Conservation (phyloP, 495 filamentous ascomycete genomes). For the Aspergillus ostianus region DNA sequence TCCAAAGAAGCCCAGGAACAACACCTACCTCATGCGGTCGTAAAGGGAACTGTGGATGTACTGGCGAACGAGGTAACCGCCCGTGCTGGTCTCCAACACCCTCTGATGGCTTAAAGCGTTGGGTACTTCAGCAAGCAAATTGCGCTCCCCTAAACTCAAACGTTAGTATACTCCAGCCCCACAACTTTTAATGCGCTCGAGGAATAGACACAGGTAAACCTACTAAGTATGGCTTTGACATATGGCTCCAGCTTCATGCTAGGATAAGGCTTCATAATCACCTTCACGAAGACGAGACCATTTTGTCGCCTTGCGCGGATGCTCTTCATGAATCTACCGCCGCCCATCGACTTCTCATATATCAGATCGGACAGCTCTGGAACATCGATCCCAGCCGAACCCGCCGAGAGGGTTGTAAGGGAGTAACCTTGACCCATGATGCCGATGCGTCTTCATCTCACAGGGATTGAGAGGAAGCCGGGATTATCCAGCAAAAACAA, state of each 20-base stretch:
- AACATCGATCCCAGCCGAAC: constrained; percentile 88
- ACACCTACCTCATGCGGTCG: constrained; percentile 75
- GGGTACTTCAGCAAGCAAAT: constrained; percentile 73
- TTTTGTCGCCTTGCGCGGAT: constrained; percentile 86
- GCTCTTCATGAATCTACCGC: constrained; percentile 95
- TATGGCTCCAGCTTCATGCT: constrained; percentile 75
- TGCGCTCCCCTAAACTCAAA: constrained; percentile 66
- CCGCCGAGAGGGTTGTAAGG: constrained; percentile 81
- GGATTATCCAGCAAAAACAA: not conserved
- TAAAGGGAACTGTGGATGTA: constrained; percentile 96
- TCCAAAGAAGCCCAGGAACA: not conserved
- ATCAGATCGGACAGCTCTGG: constrained; percentile 84
- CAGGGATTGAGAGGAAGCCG: constrained; percentile 5
- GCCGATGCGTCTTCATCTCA: constrained; percentile 39
- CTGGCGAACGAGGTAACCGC: constrained; percentile 93
- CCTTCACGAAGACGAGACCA: constrained; percentile 88
- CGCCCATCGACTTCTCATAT: constrained; percentile 91
- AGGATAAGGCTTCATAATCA: constrained; percentile 85
- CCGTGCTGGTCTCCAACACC: constrained; percentile 82
- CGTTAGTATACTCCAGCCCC: constrained; percentile 17
- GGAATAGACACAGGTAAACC: constrained; percentile 25
- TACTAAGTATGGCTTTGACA: constrained; percentile 70
- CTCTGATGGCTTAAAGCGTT: constrained; percentile 91
- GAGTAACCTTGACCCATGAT: constrained; percentile 98
- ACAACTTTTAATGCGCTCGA: not conserved